A percentile compares a stretch with the other conserved stretches of the same genome.
phyloP scores from a whole-genome alignment of 176 grass and related monocot genomes.

The Ensete glaucum region DNA sequence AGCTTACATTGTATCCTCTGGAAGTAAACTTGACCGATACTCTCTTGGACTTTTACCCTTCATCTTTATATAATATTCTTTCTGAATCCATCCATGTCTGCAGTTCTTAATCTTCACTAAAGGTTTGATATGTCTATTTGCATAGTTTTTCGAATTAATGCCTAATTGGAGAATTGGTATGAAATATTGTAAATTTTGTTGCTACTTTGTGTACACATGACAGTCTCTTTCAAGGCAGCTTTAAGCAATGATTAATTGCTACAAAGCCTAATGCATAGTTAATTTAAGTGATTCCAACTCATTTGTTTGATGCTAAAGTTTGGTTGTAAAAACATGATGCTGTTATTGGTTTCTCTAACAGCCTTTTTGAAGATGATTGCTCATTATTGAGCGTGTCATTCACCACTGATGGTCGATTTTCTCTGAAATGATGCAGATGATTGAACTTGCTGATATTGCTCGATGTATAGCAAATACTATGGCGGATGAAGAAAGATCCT shows the following conservation, averaged over 20 bases:
- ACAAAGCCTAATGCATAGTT: too few relatives aligned
- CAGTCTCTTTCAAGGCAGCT: not conserved
- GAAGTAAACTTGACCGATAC: too few relatives aligned
- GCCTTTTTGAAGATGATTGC: not conserved
- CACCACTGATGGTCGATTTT: not conserved
- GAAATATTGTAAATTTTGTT: not conserved
- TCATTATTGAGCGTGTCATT: not conserved
- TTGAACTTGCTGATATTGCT: conserved; percentile 97
- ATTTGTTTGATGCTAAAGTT: too few relatives aligned
- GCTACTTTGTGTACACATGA: not conserved
- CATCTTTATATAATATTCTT: too few relatives aligned
- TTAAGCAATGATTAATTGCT: not conserved
- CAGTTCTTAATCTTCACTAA: not conserved
- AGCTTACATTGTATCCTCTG: not conserved
- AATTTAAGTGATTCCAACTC: too few relatives aligned
- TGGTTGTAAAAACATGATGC: not conserved
- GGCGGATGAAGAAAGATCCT: conserved; percentile 82
- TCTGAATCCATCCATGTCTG: too few relatives aligned
- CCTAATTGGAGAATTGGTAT: not conserved
- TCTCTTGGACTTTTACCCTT: too few relatives aligned
- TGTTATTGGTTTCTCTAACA: not conserved
- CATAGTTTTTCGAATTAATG: not conserved
- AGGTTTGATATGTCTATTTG: not conserved
- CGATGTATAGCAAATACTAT: conserved; percentile 81
- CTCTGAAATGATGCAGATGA: conserved; percentile 49